A percentile compares a stretch with the other conserved stretches of the same genome.
phyloP scores from a whole-genome alignment of 2,329 filamentous ascomycete species.

The Xenosphaeropsis pyriputrescens region DNA sequence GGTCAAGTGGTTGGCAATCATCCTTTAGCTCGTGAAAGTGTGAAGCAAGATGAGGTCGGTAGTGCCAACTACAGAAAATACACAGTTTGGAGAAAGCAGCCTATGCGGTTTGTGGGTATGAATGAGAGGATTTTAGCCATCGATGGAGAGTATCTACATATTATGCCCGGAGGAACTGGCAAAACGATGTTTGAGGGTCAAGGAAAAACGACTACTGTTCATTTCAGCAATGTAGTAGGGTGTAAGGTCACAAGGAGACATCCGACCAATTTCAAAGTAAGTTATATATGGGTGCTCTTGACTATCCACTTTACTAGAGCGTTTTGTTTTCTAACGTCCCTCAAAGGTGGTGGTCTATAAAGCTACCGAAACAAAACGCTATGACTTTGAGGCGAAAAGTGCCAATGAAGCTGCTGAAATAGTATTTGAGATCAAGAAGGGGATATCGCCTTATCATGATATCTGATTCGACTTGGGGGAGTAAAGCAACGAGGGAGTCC shows the following conservation, averaged over 20 bases:
- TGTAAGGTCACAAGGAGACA: constrained; percentile 72
- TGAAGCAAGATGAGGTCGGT: constrained; percentile 42
- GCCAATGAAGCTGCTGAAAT: constrained; percentile 64
- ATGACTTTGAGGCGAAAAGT: constrained; percentile 70
- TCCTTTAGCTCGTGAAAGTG: constrained; percentile 49
- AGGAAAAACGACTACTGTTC: constrained; percentile 65
- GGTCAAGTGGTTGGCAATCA: constrained; percentile 44
- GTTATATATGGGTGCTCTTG: constrained; percentile 5
- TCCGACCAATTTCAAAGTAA: constrained; percentile 65
- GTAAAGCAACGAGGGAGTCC: not conserved
- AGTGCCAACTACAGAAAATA: constrained; percentile 58
- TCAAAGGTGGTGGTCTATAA: constrained; percentile 54
- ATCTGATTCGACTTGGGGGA: constrained; percentile 5
- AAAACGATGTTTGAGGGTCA: constrained; percentile 48
- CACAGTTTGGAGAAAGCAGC: constrained; percentile 68
- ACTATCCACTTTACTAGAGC: not conserved
- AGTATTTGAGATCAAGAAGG: constrained; percentile 64
- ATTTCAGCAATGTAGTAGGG: constrained; percentile 69
- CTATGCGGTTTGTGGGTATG: constrained; percentile 64
- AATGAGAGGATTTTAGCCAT: constrained; percentile 67
- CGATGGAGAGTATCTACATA: constrained; percentile 76
- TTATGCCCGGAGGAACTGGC: constrained; percentile 56
- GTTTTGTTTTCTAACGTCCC: not conserved
- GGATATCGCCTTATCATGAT: constrained; percentile 46
- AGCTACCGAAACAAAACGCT: constrained; percentile 62